Evolutionary conservation across 1,284 basidiomycete genomes (phyloP).

Genomic region (Wallemia hederae): DNA sequence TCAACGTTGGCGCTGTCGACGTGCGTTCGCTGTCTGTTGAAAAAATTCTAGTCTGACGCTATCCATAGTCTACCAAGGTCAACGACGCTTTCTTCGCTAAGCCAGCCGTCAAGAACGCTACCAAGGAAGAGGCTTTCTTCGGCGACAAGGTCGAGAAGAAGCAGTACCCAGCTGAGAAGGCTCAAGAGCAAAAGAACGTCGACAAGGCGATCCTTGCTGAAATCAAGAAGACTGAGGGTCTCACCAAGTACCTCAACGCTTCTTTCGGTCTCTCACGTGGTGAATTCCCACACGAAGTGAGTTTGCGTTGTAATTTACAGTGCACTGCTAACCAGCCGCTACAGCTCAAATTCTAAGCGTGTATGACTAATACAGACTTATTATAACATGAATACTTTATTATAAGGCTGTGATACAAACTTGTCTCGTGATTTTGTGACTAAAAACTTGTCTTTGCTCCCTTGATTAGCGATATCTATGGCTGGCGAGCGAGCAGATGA

Average conservation of each 20-base stretch:
- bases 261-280: conserved; percentile 89
- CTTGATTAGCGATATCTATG: neutral
- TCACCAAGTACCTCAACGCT: conserved; percentile 78
- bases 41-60: neutral
- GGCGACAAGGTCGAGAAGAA: conserved; percentile 79
- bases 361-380: neutral
- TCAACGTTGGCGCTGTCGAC: conserved; percentile 51
- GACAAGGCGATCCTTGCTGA: conserved; percentile 60
- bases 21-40: conserved; percentile 20
- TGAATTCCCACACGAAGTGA: conserved; percentile 56
- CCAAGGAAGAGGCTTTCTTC: conserved; percentile 90
- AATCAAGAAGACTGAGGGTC: conserved; percentile 73
- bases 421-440: no score
- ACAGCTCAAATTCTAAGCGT: neutral
- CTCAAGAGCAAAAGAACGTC: conserved; percentile 69
- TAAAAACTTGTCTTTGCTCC: neutral
- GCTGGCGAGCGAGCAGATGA: neutral
- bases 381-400: neutral
- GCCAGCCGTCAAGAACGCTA: conserved; percentile 32
- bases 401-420: neutral
- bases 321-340: neutral
- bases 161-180: conserved; percentile 62
- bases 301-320: conserved; percentile 27
- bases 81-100: conserved; percentile 90
- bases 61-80: conserved; percentile 49